A percentile compares a stretch with the other conserved stretches of the same genome.
Evolutionary conservation across 768 basidiomycete genomes (phyloP).

Genomic region (Favolaschia claudopus): DNA sequence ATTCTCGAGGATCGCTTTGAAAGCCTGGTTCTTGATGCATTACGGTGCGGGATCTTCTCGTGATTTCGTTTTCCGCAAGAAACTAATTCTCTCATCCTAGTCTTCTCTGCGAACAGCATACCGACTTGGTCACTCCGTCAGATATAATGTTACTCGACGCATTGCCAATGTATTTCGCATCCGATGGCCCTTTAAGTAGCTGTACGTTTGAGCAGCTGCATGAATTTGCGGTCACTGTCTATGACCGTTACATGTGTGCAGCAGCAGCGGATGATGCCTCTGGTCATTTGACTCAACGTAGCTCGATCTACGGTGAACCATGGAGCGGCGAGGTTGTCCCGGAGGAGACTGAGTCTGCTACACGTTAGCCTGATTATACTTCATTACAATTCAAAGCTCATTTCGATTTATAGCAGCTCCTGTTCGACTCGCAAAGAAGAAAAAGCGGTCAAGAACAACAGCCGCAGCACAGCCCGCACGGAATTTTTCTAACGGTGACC

Average conservation of each 20-base stretch:
- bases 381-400: too few relatives aligned
- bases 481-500: not conserved
- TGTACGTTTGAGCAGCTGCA: constrained; percentile 7
- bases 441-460: not conserved
- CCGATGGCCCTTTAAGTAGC: not conserved
- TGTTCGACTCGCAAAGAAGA: not conserved
- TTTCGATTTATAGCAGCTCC: not conserved
- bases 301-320: not conserved
- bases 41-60: constrained; percentile 17
- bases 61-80: not conserved
- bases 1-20: constrained; percentile 26
- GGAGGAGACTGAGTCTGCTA: too few relatives aligned
- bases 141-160: not conserved
- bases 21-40: not conserved
- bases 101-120: not conserved
- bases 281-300: not conserved
- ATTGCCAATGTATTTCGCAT: not conserved
- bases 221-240: not conserved
- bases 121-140: not conserved
- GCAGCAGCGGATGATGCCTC: constrained; percentile 8
- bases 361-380: too few relatives aligned
- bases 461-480: not conserved
- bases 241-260: constrained; percentile 9
- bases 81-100: not conserved
- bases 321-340: too few relatives aligned